Evolutionary conservation across 495 filamentous ascomycete species (phyloP), one percentile per base, ranked within the genome.

Genomic region (Collariella sp.): DNA sequence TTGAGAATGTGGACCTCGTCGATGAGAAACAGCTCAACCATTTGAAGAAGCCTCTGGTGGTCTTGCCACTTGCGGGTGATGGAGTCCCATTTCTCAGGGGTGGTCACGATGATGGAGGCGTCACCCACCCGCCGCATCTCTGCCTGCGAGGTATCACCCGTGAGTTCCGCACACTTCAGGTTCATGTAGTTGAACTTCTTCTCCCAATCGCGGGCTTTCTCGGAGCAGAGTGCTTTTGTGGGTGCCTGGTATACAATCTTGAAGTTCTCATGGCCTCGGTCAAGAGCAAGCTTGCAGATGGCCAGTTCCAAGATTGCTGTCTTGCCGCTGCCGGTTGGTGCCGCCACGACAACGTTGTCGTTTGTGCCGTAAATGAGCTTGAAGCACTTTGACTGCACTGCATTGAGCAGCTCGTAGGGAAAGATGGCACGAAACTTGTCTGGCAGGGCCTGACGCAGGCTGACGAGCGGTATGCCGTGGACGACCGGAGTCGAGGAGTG

Each of bases 61-160:
- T 97, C 93, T 60, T 87, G 84, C 93, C 93, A 98, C 67, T 90
- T 93, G 29, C 93, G 79, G 1, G 93, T 98, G 68, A 98, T 86
- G 54, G 89, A 95, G 68, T 98, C 93, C 93, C 93, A 98, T 66
- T 98, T 98, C 68, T 98, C 93, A 1, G 93, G 93, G 0, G 93
- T 98, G 0, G 93, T 97, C 46, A 98, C 84, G 54, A 98, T 95
- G 52, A 98, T 89, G 47, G 84, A 86, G 34, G 91, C 91, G 60
- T 73, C 82, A 49, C 89, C 85, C 12, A 96, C 86, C 54, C 77
- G 82, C 41, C 74, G 76, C 54, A 95, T 73, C 59, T 95, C 85
- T 1, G 72, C 69, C 50, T 82, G 74, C 42, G 91, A 87, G 0
- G 91, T 95, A 67, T 98, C 93, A 12, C 93, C 93, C 0, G 93